Evolutionary conservation across 805 yeast species (phyloP).

Genomic region (Barnettozyma botsteinii): DNA sequence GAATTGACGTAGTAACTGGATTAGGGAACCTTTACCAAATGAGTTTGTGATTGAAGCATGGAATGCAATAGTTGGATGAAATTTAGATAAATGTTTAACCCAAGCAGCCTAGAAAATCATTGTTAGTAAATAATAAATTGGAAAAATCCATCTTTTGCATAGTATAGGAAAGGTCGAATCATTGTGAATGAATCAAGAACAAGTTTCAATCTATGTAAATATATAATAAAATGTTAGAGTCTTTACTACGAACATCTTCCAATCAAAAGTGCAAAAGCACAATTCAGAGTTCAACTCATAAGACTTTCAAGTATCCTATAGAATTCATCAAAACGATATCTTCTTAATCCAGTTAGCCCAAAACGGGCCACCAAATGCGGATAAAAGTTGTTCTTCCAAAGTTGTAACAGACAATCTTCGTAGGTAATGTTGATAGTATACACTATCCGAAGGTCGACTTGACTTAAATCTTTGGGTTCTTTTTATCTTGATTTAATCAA

Average conservation of each 20-base stretch:
- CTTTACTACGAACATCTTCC: slow-evolving; percentile 76
- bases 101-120: slow-evolving; percentile 79
- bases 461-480: slow-evolving; percentile 79
- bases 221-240: slow-evolving; percentile 52
- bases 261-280: slow-evolving; percentile 11
- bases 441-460: slow-evolving; percentile 47
- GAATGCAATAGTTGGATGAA: slow-evolving; percentile 92
- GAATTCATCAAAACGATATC: slow-evolving; percentile 29
- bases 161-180: no score
- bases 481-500: background rate
- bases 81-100: slow-evolving; percentile 90
- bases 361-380: slow-evolving; percentile 49
- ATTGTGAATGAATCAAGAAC: background rate
- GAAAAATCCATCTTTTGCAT: background rate
- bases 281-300: slow-evolving; percentile 70
- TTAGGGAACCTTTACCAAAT: slow-evolving; percentile 94
- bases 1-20: slow-evolving; percentile 89
- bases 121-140: slow-evolving; percentile 16
- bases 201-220: background rate
- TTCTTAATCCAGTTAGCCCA: slow-evolving; percentile 31
- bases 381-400: slow-evolving; percentile 79
- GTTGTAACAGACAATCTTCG: slow-evolving; percentile 91
- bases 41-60: slow-evolving; percentile 97
- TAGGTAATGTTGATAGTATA: slow-evolving; percentile 26
- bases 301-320: slow-evolving; percentile 30